Evolutionary conservation across 2,329 filamentous ascomycete genomes (phyloP).

Genomic region (Fusarium pilosicola): DNA sequence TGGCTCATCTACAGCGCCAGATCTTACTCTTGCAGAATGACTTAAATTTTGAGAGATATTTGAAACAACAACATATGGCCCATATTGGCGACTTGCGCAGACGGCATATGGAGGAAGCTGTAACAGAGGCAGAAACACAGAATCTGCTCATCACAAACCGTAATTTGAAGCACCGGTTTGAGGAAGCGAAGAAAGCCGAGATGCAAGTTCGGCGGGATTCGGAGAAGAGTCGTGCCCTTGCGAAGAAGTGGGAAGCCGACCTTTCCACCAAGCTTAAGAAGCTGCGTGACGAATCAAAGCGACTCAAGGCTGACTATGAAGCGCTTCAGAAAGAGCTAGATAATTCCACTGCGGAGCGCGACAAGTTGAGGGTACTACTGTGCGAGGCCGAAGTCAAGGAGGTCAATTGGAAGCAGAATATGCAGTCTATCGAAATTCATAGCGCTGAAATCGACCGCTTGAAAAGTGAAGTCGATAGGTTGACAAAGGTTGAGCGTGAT

Average conservation of each 20-base stretch:
- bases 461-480: constrained; percentile 65
- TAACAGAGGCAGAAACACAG: constrained; percentile 83
- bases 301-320: constrained; percentile 67
- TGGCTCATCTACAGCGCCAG: constrained; percentile 73
- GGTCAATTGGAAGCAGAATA: constrained; percentile 69
- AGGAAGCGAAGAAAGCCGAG: constrained; percentile 77
- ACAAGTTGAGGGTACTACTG: constrained; percentile 72
- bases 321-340: constrained; percentile 67
- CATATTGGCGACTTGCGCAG: constrained; percentile 83
- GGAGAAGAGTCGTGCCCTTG: constrained; percentile 75
- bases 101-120: constrained; percentile 78
- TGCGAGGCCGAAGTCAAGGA: constrained; percentile 76
- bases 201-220: constrained; percentile 77
- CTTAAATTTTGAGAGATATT: constrained; percentile 82
- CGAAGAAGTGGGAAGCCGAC: constrained; percentile 82
- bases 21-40: constrained; percentile 83
- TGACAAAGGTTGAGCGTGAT: constrained; percentile 70
- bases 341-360: constrained; percentile 66
- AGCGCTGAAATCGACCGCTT: constrained; percentile 69
- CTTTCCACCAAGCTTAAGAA: constrained; percentile 72
- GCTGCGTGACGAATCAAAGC: constrained; percentile 76
- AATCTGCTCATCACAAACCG: constrained; percentile 82
- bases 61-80: constrained; percentile 84
- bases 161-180: constrained; percentile 75
- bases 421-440: constrained; percentile 70